Conservation (phyloP, 2,329 filamentous ascomycete genomes). For the Trichoderma guizhouense region DNA sequence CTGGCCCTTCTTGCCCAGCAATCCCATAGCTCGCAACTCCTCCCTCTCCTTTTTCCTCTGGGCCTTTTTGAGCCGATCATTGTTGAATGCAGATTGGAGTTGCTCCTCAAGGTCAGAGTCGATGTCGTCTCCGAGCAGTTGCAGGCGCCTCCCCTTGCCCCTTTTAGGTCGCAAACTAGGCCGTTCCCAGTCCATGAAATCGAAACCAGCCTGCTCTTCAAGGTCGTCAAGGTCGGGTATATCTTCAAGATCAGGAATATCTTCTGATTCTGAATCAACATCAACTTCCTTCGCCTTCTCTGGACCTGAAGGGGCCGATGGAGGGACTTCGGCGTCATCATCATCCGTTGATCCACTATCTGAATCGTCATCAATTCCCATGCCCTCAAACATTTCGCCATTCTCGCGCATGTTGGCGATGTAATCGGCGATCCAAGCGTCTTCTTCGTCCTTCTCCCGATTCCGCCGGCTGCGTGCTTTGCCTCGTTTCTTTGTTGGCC, state of each 20-base stretch:
- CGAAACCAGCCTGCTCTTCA: conserved; percentile 62
- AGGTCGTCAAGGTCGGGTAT: neutral
- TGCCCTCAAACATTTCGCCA: conserved; percentile 55
- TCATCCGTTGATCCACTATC: conserved; percentile 2
- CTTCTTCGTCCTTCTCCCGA: conserved; percentile 42
- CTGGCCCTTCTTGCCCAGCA: conserved; percentile 59
- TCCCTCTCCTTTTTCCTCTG: conserved; percentile 68
- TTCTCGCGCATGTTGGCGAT: conserved; percentile 61
- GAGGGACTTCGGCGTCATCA: neutral
- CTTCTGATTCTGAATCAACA: neutral
- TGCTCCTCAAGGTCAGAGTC: conserved; percentile 65
- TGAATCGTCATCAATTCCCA: conserved; percentile 34
- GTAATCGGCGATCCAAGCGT: conserved; percentile 66
- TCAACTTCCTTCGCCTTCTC: neutral
- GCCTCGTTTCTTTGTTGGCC: conserved; percentile 20
- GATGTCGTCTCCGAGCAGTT: conserved; percentile 50
- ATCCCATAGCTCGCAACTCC: conserved; percentile 60
- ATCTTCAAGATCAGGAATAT: neutral
- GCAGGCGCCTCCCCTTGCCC: conserved; percentile 58
- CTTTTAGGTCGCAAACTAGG: conserved; percentile 62
- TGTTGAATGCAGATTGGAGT: conserved; percentile 59
- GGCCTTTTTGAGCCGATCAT: conserved; percentile 69
- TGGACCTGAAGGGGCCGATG: neutral
- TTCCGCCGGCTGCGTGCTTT: conserved; percentile 23
- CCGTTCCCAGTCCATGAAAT: conserved; percentile 79